A percentile compares a stretch with the other conserved stretches of the same genome.
Conservation (phyloP, 1,284 basidiomycete species). For the Porodaedalea pini region DNA sequence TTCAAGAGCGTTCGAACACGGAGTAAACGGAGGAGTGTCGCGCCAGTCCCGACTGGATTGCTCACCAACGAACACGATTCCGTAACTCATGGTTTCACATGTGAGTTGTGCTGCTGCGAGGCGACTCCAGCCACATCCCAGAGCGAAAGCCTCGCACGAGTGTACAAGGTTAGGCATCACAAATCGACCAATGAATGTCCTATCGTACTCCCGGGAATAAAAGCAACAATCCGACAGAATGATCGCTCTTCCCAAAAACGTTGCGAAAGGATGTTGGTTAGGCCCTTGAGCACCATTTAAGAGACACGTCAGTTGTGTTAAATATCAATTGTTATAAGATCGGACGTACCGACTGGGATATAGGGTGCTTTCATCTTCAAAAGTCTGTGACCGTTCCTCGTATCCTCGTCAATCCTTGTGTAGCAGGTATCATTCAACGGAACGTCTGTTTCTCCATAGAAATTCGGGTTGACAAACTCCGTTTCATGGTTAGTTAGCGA, state of each 20-base stretch:
- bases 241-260: neutral
- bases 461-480: too few species aligned
- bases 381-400: too few species aligned
- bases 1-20: neutral
- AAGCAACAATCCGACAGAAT: neutral
- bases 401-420: too few species aligned
- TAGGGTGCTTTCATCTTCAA: too few species aligned
- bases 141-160: neutral
- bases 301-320: neutral
- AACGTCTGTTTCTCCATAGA: too few species aligned
- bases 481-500: neutral
- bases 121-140: constrained; percentile 2
- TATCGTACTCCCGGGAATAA: neutral
- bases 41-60: neutral
- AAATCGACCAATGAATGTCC: neutral
- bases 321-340: too few species aligned
- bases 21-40: neutral
- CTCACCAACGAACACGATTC: constrained; percentile 1
- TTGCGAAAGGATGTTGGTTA: neutral
- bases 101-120: neutral
- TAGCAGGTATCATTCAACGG: too few species aligned
- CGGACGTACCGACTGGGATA: too few species aligned
- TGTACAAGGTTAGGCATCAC: neutral
- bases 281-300: neutral
- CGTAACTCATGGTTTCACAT: neutral